Evolutionary conservation across 2,329 filamentous ascomycete species (phyloP), one percentile per base, ranked within the genome.

Genomic region (Sclerotinia spermophila): DNA sequence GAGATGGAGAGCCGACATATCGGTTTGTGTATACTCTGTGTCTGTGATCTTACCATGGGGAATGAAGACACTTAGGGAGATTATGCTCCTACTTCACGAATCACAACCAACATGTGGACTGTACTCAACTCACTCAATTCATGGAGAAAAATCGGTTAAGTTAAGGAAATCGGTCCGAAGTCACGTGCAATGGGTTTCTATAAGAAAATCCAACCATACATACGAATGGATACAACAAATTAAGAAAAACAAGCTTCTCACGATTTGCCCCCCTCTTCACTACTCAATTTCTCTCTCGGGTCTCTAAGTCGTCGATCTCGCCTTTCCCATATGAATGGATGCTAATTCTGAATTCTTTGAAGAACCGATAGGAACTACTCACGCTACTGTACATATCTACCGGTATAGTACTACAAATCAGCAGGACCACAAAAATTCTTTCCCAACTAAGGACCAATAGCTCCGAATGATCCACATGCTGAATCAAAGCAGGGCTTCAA

Each of bases 401-500:
- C 48, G n/a, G n/a, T 27, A 53, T n/a, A 53, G 13, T 53, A 48
- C 21, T 33, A 27, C 21, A 51, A 64, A 5, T 30, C 5, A n/a
- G 21, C 30, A 35, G 44, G 27, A 38, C 60, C 61, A 64, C 21
- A 48, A 51, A 51, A 64, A 27, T 38, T 15, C 30, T n/a, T 64
- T 38, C 27, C 27, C 13, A 51, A 51, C 44, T 15, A 65, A 65
- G 61, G 61, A 65, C 61, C 44, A 65, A 65, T 5, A 65, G 44
- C 61, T 65, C 61, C 61, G 44, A 27, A 51, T 51, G 44, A 65
- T 35, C 61, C 61, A 65, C 61, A 51, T 38, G 10, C 35, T 35
- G 4, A 38, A 38, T 64, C 44, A 64, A 64, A 51, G 13, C 60
- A 64, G 35, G 27, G 11, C 30, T 64, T 64, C n/a, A 19, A 64